Evolutionary conservation across 108 stramenopile genomes (phyloP).

Genomic region (Nitzschia inconspicua): DNA sequence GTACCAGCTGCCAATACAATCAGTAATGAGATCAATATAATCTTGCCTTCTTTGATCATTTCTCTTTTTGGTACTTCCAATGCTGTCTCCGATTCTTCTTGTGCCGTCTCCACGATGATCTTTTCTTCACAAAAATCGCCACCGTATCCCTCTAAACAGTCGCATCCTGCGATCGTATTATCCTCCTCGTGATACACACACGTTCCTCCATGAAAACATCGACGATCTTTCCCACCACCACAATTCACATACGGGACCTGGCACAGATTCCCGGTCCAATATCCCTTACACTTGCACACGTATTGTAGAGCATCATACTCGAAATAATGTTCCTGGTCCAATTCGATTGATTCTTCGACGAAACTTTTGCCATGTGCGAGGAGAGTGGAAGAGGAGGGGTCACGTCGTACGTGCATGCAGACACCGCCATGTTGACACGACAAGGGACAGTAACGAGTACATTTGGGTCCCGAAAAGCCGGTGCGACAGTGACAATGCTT

Average conservation of each 20-base stretch:
- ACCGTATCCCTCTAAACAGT: conserved; percentile 16
- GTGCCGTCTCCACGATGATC: neutral
- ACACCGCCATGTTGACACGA: conserved; percentile 26
- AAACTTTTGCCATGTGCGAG: no score
- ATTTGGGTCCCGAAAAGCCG: conserved; percentile 23
- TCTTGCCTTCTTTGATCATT: no score
- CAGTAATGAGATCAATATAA: no score
- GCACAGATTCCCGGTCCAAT: conserved; percentile 25
- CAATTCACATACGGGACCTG: conserved; percentile 26
- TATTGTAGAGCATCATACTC: neutral
- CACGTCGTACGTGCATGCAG: conserved; percentile 6
- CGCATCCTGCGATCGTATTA: neutral
- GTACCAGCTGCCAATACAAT: no score
- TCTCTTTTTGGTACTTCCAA: no score
- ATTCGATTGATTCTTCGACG: no score
- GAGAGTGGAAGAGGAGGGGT: no score
- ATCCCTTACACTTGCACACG: conserved; percentile 22
- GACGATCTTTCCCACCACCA: conserved; percentile 4
- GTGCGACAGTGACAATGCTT: conserved; percentile 12
- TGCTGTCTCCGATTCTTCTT: neutral
- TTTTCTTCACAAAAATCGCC: conserved; percentile 22
- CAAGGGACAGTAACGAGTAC: conserved; percentile 25
- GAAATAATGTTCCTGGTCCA: neutral
- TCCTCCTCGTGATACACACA: conserved; percentile 3
- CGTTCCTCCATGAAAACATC: conserved; percentile 24